Base-by-base conservation (phyloP, 306 rosid genomes). In the Ormosia semicastrata region DNA sequence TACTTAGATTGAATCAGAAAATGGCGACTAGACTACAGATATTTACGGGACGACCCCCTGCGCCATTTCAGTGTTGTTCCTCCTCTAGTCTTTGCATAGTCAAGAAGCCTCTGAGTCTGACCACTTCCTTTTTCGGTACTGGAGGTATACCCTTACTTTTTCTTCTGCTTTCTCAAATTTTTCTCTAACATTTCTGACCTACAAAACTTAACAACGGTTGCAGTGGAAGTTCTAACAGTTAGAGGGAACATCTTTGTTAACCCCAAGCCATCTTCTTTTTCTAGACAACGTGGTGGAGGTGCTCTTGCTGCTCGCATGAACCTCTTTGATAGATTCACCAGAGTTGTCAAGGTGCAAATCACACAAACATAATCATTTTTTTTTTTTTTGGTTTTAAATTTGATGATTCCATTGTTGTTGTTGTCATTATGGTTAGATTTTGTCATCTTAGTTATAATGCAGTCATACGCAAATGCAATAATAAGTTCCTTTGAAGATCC, bases 381-480 rank as follows among this genome's bases (percentile, higher is more conserved):
- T 36, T 63, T 52, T 37, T 6, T 10, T 30, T 46, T 63, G 6
- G 36, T 56, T 53, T 41, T 80, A 62, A 81, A 30, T 82, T 65
- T 75, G 66, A 59, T 72, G 33, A 76, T 76, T 52, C 73, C 76
- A 37, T 84, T 67, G 66, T 67, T 68, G 24, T 24, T 24, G 70
- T 77, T 68, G 76, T 78, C 82, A 24, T 73, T 66, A 62, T 77
- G 84, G 79, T 66, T 44, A 63, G 70, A 83, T 82, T 85, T 82
- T 50, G 40, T 44, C 44, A 73, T 81, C 37, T 90, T 79, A 82
- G 83, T 82, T 24, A 24, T 24, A 56, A 68, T 86, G 82, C 92
- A 95, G 99, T 95, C 99, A 10, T 95, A 95, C 82, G 99, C 99
- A 75, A 95, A 95, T 87, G 98, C 99, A 73, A 10, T 91, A 75